Base-by-base conservation (phyloP, 148 eudicot genomes). In the Pouteria glomerata region DNA sequence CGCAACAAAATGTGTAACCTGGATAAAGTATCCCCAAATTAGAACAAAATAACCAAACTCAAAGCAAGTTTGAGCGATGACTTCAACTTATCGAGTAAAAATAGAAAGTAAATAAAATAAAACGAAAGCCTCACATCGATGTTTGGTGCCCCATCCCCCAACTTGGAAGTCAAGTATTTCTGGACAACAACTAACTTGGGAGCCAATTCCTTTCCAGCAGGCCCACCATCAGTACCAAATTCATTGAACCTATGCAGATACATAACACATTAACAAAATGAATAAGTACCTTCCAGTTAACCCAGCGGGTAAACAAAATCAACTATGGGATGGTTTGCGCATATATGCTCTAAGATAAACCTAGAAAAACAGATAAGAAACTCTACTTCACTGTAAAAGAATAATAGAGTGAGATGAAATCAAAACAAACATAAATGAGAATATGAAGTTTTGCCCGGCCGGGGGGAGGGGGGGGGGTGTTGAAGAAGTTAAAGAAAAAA, bases 151-250 rank as follows among this genome's bases (percentile, higher is more conserved):
- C 74, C 63, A 44, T 79, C 70, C 23, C 89, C 89, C 23, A 86
- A 63, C 73, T 82, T 83, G 7, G 85, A 73, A 34, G 73, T 41
- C 16, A 89, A 70, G 76, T 66, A 63, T 42, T 78, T 78, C 68
- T 76, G 80, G 42, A 86, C 14, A 68, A 41, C 74, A 65, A 50
- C 70, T 45, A 89, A 48, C 80, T 83, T 87, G 42, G 95, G 92
- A 66, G 79, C 82, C 64, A 85, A 72, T 63, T 81, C 84, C 61
- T 83, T 82, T 42, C 89, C 92, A 65, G 89, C 85, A 45, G 92
- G 87, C 27, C 97, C 97, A 39, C 96, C 97, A 80, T 89, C 86
- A 62, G 47, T 82, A 48, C 96, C 92, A 66, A 87, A 89, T 39
- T 92, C 97, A 83, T 82, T 80, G 82, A 83, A 92, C 89, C 97